phyloP scores from a whole-genome alignment of 1,284 basidiomycete genomes.

The Ceraceosorus bombacis region DNA sequence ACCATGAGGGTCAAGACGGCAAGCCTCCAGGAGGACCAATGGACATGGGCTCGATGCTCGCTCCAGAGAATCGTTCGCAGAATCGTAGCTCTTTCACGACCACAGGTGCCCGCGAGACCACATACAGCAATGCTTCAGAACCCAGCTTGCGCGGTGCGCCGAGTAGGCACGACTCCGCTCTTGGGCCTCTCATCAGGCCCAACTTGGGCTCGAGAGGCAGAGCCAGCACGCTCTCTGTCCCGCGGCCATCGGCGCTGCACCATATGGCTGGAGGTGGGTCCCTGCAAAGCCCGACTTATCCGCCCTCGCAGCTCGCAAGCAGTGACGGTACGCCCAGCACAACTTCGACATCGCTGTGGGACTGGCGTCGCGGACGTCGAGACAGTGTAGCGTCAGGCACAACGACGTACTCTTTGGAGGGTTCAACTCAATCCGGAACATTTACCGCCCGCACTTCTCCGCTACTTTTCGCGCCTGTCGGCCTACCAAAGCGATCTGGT shows the following conservation, averaged over 20 bases:
- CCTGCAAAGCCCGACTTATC: conserved; percentile 6
- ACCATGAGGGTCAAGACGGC: no score
- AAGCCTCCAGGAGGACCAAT: no score
- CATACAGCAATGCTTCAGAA: no score
- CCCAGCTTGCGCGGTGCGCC: no score
- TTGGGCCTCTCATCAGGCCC: no score
- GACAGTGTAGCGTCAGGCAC: conserved; percentile 8
- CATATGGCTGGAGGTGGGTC: not conserved
- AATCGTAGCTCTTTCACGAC: no score
- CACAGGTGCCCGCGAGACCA: no score
- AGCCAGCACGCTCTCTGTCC: conserved; percentile 22
- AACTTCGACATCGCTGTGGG: conserved; percentile 11
- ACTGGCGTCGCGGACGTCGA: conserved; percentile 9
- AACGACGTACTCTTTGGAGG: not conserved
- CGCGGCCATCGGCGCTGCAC: conserved; percentile 14
- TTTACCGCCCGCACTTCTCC: conserved; percentile 16
- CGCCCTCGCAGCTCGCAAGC: not conserved
- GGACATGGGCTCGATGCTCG: no score
- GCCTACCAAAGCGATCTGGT: conserved; percentile 15
- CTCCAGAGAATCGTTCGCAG: no score
- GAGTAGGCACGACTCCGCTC: no score
- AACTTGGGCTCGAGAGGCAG: not conserved
- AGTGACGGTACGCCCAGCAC: not conserved
- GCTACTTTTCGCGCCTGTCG: conserved; percentile 25
- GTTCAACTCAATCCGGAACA: not conserved